Base-by-base conservation (phyloP, 2,329 filamentous ascomycete species). In the Colletotrichum magnum region DNA sequence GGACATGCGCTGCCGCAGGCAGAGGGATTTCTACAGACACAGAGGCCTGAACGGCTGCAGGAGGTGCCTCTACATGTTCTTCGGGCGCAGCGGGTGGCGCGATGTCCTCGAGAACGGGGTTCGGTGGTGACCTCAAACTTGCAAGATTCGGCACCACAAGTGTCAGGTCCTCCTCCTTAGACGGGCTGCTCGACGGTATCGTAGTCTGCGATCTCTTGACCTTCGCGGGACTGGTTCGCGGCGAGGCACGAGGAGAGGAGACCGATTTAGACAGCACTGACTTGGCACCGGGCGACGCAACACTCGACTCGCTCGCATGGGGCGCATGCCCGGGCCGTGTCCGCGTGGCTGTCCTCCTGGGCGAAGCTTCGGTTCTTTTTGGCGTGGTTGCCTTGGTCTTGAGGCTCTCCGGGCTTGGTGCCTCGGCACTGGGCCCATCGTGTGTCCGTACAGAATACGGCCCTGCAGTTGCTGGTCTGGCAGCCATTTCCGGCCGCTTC, bases 361-460 rank as follows among this genome's bases (percentile, higher is more conserved):
- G 87, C n/a, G 87, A 87, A 6, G 83, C 82, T 26, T 82, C 84
- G 61, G 82, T 59, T 68, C 78, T 85, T 75, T 85, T 88, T 1
- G 88, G 83, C 6, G 85, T 86, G 54, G 80, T 86, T 53, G 80
- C 76, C 77, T 85, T 89, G 18, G 82, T 75, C 72, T 80, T 86
- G 26, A 78, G 72, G 48, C 75, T 81, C 52, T 86, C 84, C 2
- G 87, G 87, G 71, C 87, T 89, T 3, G 80, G 74, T 15, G 81
- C 80, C 73, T 85, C 83, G 0, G 73, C 58, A 1, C 80, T 79
- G 2, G 80, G 77, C 2, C 76, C 78, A 58, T 85, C 84, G 59
- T 87, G 86, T n/a, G 83, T 83, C 72, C 89, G 83, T 10, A 90
- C 85, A 21, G 89, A 91, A 75, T 92, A 92, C 0, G 89, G 89